A percentile compares a stretch with the other conserved stretches of the same genome.
Evolutionary conservation across 805 yeast genomes (phyloP).

Genomic region (Candida andamanensis): DNA sequence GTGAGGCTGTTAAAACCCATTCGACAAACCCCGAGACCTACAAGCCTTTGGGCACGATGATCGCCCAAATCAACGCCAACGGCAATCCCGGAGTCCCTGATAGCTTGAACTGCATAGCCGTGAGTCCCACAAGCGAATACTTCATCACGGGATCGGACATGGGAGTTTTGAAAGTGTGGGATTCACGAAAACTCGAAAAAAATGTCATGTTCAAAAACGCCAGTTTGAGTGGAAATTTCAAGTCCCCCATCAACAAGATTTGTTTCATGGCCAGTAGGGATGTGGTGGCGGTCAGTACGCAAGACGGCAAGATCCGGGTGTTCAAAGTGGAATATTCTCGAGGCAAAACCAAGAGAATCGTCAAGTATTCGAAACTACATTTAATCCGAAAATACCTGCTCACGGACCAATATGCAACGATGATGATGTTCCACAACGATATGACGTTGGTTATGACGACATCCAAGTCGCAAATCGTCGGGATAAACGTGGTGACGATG

Average conservation of each 20-base stretch:
- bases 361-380: conserved; percentile 21
- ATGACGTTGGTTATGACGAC: conserved; percentile 49
- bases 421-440: conserved; percentile 4
- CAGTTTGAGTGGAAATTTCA: conserved; percentile 41
- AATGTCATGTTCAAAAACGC: conserved; percentile 51
- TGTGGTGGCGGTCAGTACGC: conserved; percentile 53
- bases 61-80: conserved; percentile 55
- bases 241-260: conserved; percentile 46
- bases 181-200: conserved; percentile 55
- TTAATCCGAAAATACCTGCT: conserved; percentile 40
- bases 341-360: conserved; percentile 27
- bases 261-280: conserved; percentile 49
- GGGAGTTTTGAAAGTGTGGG: conserved; percentile 79
- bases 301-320: conserved; percentile 41
- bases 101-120: conserved; percentile 49
- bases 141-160: conserved; percentile 75
- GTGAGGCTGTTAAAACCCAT: conserved; percentile 22
- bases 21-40: conserved; percentile 5
- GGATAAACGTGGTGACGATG: conserved; percentile 58
- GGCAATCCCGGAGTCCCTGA: conserved; percentile 33
- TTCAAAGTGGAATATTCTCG: conserved; percentile 30
- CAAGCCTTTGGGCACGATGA: conserved; percentile 22
- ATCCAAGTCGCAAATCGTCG: conserved; percentile 45
- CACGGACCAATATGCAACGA: conserved; percentile 14
- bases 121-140: conserved; percentile 57